Evolutionary conservation across 2,329 filamentous ascomycete genomes (phyloP).

Genomic region (Colletotrichum sansevieriae): DNA sequence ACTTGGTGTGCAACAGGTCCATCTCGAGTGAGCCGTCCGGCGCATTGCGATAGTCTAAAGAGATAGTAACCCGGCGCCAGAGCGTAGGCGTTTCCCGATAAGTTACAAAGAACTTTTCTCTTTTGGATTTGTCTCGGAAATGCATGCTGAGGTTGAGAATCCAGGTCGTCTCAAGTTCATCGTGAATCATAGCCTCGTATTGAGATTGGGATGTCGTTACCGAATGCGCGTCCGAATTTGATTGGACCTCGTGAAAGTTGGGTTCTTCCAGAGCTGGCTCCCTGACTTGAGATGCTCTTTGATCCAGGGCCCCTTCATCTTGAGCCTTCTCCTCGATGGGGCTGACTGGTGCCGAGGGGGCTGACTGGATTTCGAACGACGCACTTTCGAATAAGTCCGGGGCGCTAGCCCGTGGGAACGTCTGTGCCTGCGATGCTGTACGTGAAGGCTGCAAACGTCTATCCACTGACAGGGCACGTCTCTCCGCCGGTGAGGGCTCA

Average conservation of each 20-base stretch:
- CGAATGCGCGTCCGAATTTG: slow-evolving; percentile 59
- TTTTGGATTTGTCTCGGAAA: slow-evolving; percentile 90
- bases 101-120: slow-evolving; percentile 98
- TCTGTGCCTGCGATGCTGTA: slow-evolving; percentile 50
- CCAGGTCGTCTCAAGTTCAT: slow-evolving; percentile 90
- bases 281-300: slow-evolving; percentile 40
- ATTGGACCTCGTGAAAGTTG: slow-evolving; percentile 49
- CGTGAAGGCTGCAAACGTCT: slow-evolving; percentile 57
- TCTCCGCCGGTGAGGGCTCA: slow-evolving; percentile 73
- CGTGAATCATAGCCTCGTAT: slow-evolving; percentile 76
- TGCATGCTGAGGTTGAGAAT: slow-evolving; percentile 99
- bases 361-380: slow-evolving; percentile 44
- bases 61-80: slow-evolving; percentile 92
- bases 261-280: slow-evolving; percentile 19
- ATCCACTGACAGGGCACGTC: slow-evolving; percentile 78
- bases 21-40: slow-evolving; percentile 86
- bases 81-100: slow-evolving; percentile 83
- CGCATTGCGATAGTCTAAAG: slow-evolving; percentile 89
- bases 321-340: slow-evolving; percentile 49
- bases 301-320: slow-evolving; percentile 43
- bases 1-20: slow-evolving; percentile 81
- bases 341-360: slow-evolving; percentile 49
- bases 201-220: slow-evolving; percentile 60
- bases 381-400: slow-evolving; percentile 58
- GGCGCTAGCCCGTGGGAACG: slow-evolving; percentile 62